Conservation (phyloP, 768 basidiomycete genomes). For the Tremella yokohamensis region DNA sequence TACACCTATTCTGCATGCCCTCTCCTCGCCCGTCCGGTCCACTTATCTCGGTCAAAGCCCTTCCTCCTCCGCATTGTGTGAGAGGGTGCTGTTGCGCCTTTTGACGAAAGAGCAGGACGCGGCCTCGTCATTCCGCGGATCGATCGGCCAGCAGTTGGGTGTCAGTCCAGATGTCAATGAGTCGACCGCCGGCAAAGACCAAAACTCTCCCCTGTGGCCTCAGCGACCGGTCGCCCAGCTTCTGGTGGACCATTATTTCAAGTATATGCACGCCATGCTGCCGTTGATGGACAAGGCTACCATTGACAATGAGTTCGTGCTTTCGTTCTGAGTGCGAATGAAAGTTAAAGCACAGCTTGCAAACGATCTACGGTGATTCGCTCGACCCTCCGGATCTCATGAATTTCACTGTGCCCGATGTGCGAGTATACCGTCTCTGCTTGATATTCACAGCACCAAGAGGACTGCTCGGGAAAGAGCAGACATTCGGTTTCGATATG, state of each 20-base stretch:
- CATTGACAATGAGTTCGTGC: background rate
- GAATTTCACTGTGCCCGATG: background rate
- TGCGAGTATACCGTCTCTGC: background rate
- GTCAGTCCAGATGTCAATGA: too few species aligned
- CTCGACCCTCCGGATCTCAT: background rate
- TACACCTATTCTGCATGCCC: too few species aligned
- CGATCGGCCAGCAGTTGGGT: too few species aligned
- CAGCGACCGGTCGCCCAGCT: background rate
- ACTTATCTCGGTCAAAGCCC: too few species aligned
- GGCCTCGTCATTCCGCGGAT: too few species aligned
- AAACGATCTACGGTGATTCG: constrained; percentile 2
- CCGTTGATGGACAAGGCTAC: background rate
- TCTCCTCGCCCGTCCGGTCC: too few species aligned
- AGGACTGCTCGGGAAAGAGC: background rate
- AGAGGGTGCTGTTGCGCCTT: too few species aligned
- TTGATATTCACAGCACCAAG: background rate
- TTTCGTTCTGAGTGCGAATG: background rate
- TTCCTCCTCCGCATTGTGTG: too few species aligned
- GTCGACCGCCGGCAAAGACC: too few species aligned
- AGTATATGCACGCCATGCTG: background rate
- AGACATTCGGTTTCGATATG: background rate
- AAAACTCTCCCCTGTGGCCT: background rate
- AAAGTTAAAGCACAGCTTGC: background rate
- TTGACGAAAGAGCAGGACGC: too few species aligned
- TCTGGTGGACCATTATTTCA: background rate